A percentile compares a stretch with the other conserved stretches of the same genome.
Conservation (phyloP, 805 yeast genomes). For the Ogataea pini region DNA sequence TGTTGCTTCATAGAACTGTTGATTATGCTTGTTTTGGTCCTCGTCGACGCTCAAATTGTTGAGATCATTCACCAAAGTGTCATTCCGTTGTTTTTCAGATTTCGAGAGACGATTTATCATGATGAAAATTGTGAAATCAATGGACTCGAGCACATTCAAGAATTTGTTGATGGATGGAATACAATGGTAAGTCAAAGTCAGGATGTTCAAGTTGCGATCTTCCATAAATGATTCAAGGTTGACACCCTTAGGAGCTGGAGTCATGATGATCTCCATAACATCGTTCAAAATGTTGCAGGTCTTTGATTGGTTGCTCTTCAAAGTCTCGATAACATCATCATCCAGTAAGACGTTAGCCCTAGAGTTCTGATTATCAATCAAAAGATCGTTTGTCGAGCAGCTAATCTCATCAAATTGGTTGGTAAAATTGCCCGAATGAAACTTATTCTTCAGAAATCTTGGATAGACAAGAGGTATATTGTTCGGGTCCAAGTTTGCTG, state of each 20-base stretch:
- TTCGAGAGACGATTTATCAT: constrained; percentile 34
- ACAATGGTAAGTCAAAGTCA: constrained; percentile 54
- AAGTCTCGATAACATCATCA: constrained; percentile 43
- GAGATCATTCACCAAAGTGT: constrained; percentile 30
- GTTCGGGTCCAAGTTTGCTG: constrained; percentile 19
- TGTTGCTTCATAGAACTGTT: constrained; percentile 36
- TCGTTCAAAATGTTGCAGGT: constrained; percentile 43
- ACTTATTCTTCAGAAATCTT: constrained; percentile 62
- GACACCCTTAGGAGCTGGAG: constrained; percentile 35
- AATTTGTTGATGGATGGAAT: constrained; percentile 50
- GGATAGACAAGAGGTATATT: constrained; percentile 67
- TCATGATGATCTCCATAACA: constrained; percentile 42
- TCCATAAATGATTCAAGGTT: constrained; percentile 29
- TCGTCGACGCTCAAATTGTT: constrained; percentile 19
- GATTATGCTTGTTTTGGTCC: constrained; percentile 21
- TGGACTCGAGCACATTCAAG: constrained; percentile 56
- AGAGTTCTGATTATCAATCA: constrained; percentile 18
- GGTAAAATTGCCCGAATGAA: constrained; percentile 79
- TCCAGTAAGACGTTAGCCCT: constrained; percentile 48
- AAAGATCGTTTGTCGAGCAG: constrained; percentile 35
- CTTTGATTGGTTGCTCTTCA: constrained; percentile 40
- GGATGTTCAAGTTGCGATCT: constrained; percentile 51
- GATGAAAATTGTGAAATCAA: constrained; percentile 57
- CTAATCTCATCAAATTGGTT: constrained; percentile 56
- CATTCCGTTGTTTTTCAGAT: constrained; percentile 16